Conservation (phyloP, 768 basidiomycete species). For the Chalciporus pseudorubinellus region DNA sequence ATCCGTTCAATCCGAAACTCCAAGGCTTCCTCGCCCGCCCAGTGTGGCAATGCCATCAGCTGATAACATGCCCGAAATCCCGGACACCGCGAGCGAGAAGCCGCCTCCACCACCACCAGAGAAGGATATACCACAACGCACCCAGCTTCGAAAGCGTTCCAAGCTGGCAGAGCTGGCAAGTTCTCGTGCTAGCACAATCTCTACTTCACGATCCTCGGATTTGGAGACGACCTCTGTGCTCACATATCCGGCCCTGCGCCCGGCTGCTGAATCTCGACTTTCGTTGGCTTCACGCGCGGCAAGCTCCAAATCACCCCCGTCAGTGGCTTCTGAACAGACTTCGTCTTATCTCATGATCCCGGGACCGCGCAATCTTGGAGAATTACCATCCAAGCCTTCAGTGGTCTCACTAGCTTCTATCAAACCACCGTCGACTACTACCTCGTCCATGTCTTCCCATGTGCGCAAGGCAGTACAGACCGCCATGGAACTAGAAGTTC, state of each 20-base stretch:
- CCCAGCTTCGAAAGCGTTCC: conserved; percentile 45
- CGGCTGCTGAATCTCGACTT: conserved; percentile 54
- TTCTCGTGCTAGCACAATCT: conserved; percentile 52
- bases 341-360: conserved; percentile 22
- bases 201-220: conserved; percentile 55
- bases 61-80: conserved; percentile 55
- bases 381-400: conserved; percentile 13
- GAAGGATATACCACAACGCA: conserved; percentile 22
- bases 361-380: conserved; percentile 19
- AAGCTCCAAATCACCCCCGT: conserved; percentile 8
- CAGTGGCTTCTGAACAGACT: conserved; percentile 21
- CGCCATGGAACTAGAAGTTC: conserved; percentile 61
- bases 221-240: conserved; percentile 59
- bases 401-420: conserved; percentile 26
- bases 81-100: conserved; percentile 41
- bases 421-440: conserved; percentile 28
- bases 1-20: conserved; percentile 28
- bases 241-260: conserved; percentile 70
- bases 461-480: conserved; percentile 64
- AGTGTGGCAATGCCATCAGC: conserved; percentile 45
- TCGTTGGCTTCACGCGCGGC: conserved; percentile 29
- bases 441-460: conserved; percentile 56
- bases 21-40: conserved; percentile 38
- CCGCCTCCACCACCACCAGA: conserved; percentile 23
- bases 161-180: conserved; percentile 69